Evolutionary conservation across 371 early-diverging fungal genomes (phyloP).

Genomic region (Mucor indicus): DNA sequence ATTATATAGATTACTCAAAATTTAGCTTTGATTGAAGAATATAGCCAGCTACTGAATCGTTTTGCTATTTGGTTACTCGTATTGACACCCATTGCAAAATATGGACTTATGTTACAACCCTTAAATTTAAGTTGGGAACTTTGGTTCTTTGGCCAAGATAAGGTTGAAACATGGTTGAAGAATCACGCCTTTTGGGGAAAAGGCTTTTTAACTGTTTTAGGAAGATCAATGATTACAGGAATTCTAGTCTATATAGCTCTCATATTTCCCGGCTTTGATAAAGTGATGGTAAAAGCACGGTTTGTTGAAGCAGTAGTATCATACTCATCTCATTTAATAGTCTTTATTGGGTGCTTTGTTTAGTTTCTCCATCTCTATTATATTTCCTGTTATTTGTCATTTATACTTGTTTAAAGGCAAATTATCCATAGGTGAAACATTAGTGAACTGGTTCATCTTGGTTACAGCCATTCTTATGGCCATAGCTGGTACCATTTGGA

Average conservation of each 20-base stretch:
- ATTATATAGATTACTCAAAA: constrained; percentile 65
- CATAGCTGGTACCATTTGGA: constrained; percentile 32
- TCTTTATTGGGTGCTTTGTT: constrained; percentile 59
- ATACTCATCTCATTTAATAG: constrained; percentile 5
- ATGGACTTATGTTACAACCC: constrained; percentile 54
- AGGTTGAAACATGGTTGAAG: constrained; percentile 10
- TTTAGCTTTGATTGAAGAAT: constrained; percentile 47
- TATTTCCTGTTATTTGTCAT: constrained; percentile 58
- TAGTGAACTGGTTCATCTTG: constrained; percentile 21
- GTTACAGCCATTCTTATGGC: constrained; percentile 27
- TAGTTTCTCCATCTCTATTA: constrained; percentile 52
- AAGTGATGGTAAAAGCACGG: constrained; percentile 48
- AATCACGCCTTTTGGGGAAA: constrained; percentile 1
- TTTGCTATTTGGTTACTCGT: constrained; percentile 56
- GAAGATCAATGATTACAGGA: constrained; percentile 17
- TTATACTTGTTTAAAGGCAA: constrained; percentile 31
- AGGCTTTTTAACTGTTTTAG: no score
- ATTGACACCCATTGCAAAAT: constrained; percentile 65
- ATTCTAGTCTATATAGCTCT: constrained; percentile 44
- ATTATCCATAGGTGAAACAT: constrained; percentile 13
- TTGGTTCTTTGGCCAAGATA: constrained; percentile 16
- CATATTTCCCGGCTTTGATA: constrained; percentile 58
- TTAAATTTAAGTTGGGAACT: constrained; percentile 49
- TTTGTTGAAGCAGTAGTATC: neutral
- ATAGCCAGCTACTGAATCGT: constrained; percentile 40